Evolutionary conservation across 2,329 filamentous ascomycete genomes (phyloP).

Genomic region (Pseudocercospora musae): DNA sequence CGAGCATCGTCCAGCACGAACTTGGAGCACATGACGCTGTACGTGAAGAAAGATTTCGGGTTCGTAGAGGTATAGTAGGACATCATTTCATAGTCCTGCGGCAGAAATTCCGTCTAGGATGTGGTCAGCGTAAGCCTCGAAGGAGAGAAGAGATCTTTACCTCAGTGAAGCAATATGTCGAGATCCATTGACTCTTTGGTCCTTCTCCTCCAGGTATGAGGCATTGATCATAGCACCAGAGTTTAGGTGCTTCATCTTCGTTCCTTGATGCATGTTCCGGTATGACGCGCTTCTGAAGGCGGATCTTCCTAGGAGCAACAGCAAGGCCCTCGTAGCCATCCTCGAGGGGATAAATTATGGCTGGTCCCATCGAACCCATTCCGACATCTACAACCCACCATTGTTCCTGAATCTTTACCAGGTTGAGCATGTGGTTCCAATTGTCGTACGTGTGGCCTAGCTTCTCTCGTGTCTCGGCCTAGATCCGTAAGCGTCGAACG

Average conservation of each 20-base stretch:
- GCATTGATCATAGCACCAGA: slow-evolving; percentile 44
- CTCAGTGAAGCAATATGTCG: slow-evolving; percentile 64
- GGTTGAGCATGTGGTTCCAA: slow-evolving; percentile 46
- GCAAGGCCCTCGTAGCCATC: slow-evolving; percentile 23
- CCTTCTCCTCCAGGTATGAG: slow-evolving; percentile 29
- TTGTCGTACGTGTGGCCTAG: slow-evolving; percentile 26
- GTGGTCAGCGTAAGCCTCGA: not conserved
- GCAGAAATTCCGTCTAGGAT: slow-evolving; percentile 54
- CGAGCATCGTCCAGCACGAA: slow-evolving; percentile 49
- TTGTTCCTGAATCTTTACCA: slow-evolving; percentile 35
- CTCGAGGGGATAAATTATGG: slow-evolving; percentile 39
- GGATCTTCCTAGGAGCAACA: slow-evolving; percentile 22
- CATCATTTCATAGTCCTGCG: slow-evolving; percentile 59
- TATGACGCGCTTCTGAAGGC: slow-evolving; percentile 26
- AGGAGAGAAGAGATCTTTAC: not conserved
- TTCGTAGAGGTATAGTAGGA: slow-evolving; percentile 56
- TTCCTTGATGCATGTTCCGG: slow-evolving; percentile 21
- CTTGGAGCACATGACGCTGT: slow-evolving; percentile 51
- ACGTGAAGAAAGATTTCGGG: slow-evolving; percentile 53
- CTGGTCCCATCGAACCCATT: slow-evolving; percentile 38
- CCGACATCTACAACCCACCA: slow-evolving; percentile 43
- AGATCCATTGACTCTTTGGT: slow-evolving; percentile 50
- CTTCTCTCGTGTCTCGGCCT: slow-evolving; percentile 16
- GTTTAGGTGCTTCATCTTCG: slow-evolving; percentile 34
- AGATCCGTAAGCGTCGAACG: too few species aligned